Evolutionary conservation across 352 stramenopile genomes (phyloP).

Genomic region (Pythium aquatile): DNA sequence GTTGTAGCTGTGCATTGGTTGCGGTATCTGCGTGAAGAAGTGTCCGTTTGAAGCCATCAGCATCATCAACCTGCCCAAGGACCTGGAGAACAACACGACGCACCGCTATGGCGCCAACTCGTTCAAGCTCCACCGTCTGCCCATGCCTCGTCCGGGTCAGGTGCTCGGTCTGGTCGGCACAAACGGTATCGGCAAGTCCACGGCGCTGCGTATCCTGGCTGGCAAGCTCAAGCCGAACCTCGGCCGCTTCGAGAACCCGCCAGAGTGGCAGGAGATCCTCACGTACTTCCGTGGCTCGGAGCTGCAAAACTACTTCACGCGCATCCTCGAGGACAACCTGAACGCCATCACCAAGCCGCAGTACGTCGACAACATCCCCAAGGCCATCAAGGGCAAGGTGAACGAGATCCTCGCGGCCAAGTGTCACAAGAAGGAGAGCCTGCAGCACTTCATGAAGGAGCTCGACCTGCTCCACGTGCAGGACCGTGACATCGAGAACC

Average conservation of each 20-base stretch:
- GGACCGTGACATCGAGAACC: constrained; percentile 94
- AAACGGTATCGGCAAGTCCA: constrained; percentile 99
- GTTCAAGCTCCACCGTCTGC: constrained; percentile 99
- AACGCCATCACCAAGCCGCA: constrained; percentile 99
- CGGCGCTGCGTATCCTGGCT: constrained; percentile 98
- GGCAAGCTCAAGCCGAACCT: constrained; percentile 99
- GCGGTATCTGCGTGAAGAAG: constrained; percentile 99
- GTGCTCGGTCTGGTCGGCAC: constrained; percentile 99
- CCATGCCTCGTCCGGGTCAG: constrained; percentile 97
- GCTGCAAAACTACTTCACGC: constrained; percentile 99
- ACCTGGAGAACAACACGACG: constrained; percentile 98
- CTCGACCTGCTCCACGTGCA: constrained; percentile 97
- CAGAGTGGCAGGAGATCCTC: constrained; percentile 99
- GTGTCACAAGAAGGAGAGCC: constrained; percentile 87
- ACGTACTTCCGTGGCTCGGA: constrained; percentile 97
- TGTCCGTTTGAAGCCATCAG: constrained; percentile 99
- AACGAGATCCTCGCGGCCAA: constrained; percentile 93
- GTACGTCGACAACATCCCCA: constrained; percentile 99
- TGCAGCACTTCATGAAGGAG: constrained; percentile 86
- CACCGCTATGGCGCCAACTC: constrained; percentile 99
- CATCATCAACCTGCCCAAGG: constrained; percentile 99
- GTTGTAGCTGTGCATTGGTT: constrained; percentile 97
- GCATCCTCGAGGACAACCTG: constrained; percentile 98
- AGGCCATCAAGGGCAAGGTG: constrained; percentile 95
- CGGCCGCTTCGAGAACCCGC: constrained; percentile 94